Percentiles rank a stretch among this genome's conserved stretches.
phyloP scores from a whole-genome alignment of 352 stramenopile genomes.

The Phytophthora colocasiae region DNA sequence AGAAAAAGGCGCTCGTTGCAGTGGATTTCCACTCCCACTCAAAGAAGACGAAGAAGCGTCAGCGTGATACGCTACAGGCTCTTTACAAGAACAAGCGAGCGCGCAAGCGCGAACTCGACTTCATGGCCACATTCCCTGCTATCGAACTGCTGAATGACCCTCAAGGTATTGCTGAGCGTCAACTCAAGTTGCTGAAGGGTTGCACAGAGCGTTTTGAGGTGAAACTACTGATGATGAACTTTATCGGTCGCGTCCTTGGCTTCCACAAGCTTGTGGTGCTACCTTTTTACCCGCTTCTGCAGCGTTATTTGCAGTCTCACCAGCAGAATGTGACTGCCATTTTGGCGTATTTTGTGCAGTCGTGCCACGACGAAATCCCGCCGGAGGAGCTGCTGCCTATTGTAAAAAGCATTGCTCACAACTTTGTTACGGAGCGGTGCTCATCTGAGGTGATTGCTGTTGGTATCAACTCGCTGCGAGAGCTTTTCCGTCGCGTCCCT shows the following conservation, averaged over 20 bases:
- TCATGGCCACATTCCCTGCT: slow-evolving; percentile 93
- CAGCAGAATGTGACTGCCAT: slow-evolving; percentile 94
- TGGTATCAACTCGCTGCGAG: slow-evolving; percentile 97
- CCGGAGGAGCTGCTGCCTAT: slow-evolving; percentile 97
- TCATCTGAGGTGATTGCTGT: slow-evolving; percentile 97
- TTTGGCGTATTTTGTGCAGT: slow-evolving; percentile 97
- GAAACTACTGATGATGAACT: slow-evolving; percentile 99
- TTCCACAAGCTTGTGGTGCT: slow-evolving; percentile 98
- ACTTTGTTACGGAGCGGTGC: slow-evolving; percentile 98
- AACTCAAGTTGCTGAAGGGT: slow-evolving; percentile 92
- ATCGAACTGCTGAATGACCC: slow-evolving; percentile 99
- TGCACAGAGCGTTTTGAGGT: slow-evolving; percentile 93
- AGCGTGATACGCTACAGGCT: slow-evolving; percentile 86
- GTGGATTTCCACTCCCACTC: slow-evolving; percentile 96
- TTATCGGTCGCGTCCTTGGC: slow-evolving; percentile 96
- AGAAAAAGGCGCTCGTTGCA: slow-evolving; percentile 81
- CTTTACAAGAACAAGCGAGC: slow-evolving; percentile 92
- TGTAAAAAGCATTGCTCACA: slow-evolving; percentile 97
- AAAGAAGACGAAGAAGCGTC: slow-evolving; percentile 96
- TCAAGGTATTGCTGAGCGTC: slow-evolving; percentile 93
- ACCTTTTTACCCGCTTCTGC: slow-evolving; percentile 96
- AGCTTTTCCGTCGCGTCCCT: slow-evolving; percentile 95
- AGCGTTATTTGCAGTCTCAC: slow-evolving; percentile 92
- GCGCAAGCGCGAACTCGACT: slow-evolving; percentile 77
- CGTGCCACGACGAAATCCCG: slow-evolving; percentile 97